A percentile compares a stretch with the other conserved stretches of the same genome.
These are phyloP conservation scores for Diospyros kaki DNA, from an alignment of 148 eudicot genomes.

Conservation along the genomic window DNA sequence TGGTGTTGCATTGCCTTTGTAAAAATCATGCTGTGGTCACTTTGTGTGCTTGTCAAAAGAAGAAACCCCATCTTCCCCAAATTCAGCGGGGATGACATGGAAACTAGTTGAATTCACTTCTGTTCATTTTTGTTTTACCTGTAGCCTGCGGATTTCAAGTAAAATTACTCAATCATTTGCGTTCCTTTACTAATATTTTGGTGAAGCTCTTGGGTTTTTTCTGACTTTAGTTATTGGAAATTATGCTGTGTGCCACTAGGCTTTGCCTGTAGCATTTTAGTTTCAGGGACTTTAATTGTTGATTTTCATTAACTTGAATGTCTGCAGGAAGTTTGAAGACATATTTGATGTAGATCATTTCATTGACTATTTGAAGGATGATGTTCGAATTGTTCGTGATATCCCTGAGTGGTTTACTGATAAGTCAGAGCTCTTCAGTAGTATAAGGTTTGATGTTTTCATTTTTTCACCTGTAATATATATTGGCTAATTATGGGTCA, in stretches of 20 bases:
- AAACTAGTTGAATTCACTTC: neutral
- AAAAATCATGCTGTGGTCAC: neutral
- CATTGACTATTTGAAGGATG: constrained; percentile 95
- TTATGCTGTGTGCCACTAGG: neutral
- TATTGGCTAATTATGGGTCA: too few relatives aligned
- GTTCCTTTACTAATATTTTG: constrained; percentile 4
- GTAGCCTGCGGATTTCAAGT: neutral
- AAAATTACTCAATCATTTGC: neutral
- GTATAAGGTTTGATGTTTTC: constrained; percentile 62
- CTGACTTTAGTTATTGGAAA: neutral
- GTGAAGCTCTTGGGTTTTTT: neutral
- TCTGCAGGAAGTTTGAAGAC: constrained; percentile 90
- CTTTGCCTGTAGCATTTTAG: neutral
- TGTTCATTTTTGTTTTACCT: neutral
- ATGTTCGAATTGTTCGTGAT: constrained; percentile 88
- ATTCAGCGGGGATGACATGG: neutral
- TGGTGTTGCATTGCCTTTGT: neutral
- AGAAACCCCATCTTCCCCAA: neutral
- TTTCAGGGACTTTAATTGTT: neutral
- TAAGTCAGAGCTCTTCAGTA: constrained; percentile 76
- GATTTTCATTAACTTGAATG: neutral
- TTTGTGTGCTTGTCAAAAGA: neutral
- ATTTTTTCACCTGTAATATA: neutral
- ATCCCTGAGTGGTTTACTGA: constrained; percentile 98
- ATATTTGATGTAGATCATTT: constrained; percentile 98